Conservation (phyloP, 345 rosid genomes). For the Jatropha curcas region DNA sequence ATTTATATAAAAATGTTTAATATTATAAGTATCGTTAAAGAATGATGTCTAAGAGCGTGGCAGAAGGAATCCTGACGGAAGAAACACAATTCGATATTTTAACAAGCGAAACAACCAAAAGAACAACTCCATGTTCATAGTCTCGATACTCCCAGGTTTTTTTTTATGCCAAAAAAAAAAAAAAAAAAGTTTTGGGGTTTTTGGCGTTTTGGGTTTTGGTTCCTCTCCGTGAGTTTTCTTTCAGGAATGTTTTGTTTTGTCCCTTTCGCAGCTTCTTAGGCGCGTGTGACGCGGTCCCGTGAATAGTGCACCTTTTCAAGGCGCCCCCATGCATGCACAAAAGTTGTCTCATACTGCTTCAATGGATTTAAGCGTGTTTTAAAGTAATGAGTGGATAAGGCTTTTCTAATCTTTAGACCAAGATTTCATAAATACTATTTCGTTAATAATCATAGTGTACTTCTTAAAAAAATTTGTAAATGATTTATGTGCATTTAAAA, state of each 20-base stretch:
- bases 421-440: too few relatives aligned
- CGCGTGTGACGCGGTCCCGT: constrained; percentile 7
- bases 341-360: too few relatives aligned
- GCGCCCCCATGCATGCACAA: too few relatives aligned
- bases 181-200: too few relatives aligned
- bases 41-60: neutral
- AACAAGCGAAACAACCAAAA: neutral
- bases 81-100: neutral
- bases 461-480: too few relatives aligned
- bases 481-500: too few relatives aligned
- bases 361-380: too few relatives aligned
- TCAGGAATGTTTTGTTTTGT: constrained; percentile 10
- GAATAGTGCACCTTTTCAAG: neutral
- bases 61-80: neutral
- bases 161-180: too few relatives aligned
- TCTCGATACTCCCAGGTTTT: constrained; percentile 12
- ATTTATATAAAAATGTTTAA: neutral
- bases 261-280: constrained; percentile 8
- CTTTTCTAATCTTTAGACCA: too few relatives aligned
- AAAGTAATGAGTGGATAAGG: too few relatives aligned
- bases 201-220: neutral
- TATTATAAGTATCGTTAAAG: neutral
- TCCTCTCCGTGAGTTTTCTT: neutral
- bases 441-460: too few relatives aligned
- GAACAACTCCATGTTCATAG: neutral